A percentile compares a stretch with the other conserved stretches of the same genome.
phyloP scores from a whole-genome alignment of 345 rosid species.

The Zanthoxylum bungeanum region DNA sequence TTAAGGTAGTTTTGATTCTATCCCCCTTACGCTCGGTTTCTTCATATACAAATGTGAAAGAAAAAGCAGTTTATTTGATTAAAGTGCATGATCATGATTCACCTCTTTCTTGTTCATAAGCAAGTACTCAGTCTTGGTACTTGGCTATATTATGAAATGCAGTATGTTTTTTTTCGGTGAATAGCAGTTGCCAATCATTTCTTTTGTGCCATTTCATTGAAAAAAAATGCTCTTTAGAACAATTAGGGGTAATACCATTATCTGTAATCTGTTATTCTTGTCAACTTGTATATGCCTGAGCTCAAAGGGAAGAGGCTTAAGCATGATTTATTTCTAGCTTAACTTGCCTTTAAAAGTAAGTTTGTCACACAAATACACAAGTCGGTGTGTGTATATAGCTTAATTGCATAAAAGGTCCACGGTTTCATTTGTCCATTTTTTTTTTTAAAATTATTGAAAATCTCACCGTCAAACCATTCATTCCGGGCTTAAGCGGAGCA shows the following conservation, averaged over 20 bases:
- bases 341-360: not conserved
- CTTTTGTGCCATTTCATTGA: not conserved
- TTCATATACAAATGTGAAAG: constrained; percentile 21
- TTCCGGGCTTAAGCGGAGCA: too few species aligned
- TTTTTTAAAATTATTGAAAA: too few species aligned
- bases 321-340: not conserved
- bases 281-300: not conserved
- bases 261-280: not conserved
- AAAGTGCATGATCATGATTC: constrained; percentile 20
- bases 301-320: not conserved
- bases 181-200: not conserved
- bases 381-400: too few species aligned
- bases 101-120: constrained; percentile 2
- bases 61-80: constrained; percentile 17
- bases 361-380: too few species aligned
- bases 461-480: too few species aligned
- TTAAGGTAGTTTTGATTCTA: constrained; percentile 22
- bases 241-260: too few species aligned
- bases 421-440: too few species aligned
- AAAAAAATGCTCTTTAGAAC: too few species aligned
- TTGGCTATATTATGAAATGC: not conserved
- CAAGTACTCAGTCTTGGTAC: not conserved
- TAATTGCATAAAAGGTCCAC: too few species aligned
- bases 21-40: constrained; percentile 4
- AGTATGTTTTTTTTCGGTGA: not conserved